phyloP scores from a whole-genome alignment of 805 yeast species.

The Lachancea dasiensis region DNA sequence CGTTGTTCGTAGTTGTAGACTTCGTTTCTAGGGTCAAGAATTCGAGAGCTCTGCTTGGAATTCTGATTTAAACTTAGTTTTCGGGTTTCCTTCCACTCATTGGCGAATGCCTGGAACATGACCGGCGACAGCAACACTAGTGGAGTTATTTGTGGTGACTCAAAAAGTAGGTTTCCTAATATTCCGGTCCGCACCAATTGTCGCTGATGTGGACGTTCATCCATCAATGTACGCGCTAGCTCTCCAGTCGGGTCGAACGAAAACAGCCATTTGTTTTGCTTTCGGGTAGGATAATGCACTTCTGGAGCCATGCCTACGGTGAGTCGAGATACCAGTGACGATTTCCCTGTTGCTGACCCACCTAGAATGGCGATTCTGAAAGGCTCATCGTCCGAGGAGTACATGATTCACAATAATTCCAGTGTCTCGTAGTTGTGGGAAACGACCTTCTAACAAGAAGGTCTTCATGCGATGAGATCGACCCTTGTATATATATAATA shows the following conservation, averaged over 20 bases:
- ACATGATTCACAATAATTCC: too few relatives aligned
- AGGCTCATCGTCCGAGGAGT: conserved; percentile 40
- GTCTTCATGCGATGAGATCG: too few relatives aligned
- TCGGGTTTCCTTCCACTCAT: conserved; percentile 20
- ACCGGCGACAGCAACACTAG: conserved; percentile 35
- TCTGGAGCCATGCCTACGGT: conserved; percentile 48
- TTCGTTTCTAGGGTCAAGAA: background rate
- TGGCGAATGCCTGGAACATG: conserved; percentile 33
- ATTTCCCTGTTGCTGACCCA: conserved; percentile 53
- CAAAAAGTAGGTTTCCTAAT: conserved; percentile 26
- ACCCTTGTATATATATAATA: too few relatives aligned
- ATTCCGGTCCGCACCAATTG: conserved; percentile 27
- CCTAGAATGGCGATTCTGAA: conserved; percentile 57
- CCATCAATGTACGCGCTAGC: conserved; percentile 40
- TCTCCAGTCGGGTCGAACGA: conserved; percentile 43
- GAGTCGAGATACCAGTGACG: conserved; percentile 48
- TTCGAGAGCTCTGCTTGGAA: background rate
- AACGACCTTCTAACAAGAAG: too few relatives aligned
- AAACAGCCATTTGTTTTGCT: conserved; percentile 52
- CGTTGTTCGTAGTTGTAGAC: conserved; percentile 6
- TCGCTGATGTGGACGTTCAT: conserved; percentile 41
- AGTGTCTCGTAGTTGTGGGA: too few relatives aligned
- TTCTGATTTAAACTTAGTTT: conserved; percentile 6
- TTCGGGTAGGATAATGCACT: conserved; percentile 69
- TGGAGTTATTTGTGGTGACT: conserved; percentile 28